Evolutionary conservation across 768 basidiomycete species (phyloP).

Genomic region (Termitomyces titanicus): DNA sequence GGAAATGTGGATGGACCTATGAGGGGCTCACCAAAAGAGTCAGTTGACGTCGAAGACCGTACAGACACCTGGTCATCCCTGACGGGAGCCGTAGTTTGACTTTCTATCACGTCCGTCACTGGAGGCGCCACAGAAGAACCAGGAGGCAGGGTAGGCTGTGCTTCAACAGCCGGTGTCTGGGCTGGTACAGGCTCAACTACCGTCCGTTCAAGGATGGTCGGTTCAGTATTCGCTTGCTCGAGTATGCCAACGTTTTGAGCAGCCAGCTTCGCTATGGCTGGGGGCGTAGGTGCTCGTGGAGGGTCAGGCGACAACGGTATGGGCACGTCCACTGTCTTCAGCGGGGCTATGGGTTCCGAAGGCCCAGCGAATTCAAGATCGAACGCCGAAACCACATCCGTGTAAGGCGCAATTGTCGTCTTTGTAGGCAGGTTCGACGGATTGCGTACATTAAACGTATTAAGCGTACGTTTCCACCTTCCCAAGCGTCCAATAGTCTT

Average conservation of each 20-base stretch:
- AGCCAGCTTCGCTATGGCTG: background rate
- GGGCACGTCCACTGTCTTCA: conserved; percentile 1
- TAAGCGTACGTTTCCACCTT: conserved; percentile 76
- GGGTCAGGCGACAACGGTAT: conserved; percentile 10
- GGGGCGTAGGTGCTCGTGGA: conserved; percentile 3
- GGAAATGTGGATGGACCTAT: conserved; percentile 35
- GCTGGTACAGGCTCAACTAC: background rate
- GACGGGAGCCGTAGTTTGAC: background rate
- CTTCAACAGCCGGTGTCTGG: background rate
- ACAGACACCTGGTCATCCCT: conserved; percentile 29
- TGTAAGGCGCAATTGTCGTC: conserved; percentile 29
- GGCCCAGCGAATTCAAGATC: conserved; percentile 63
- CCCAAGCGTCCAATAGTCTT: conserved; percentile 83
- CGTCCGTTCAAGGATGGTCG: background rate
- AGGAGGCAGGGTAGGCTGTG: background rate
- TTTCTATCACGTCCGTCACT: background rate
- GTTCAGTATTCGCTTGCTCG: background rate
- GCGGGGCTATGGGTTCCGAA: conserved; percentile 43
- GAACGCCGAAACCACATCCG: conserved; percentile 65
- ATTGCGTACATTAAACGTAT: conserved; percentile 51
- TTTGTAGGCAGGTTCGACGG: conserved; percentile 15
- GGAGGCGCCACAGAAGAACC: background rate
- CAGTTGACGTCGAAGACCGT: conserved; percentile 42
- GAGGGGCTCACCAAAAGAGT: conserved; percentile 46
- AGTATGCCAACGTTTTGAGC: background rate